Base-by-base conservation (phyloP, 2,329 filamentous ascomycete genomes). In the Hypomyces rosellus region DNA sequence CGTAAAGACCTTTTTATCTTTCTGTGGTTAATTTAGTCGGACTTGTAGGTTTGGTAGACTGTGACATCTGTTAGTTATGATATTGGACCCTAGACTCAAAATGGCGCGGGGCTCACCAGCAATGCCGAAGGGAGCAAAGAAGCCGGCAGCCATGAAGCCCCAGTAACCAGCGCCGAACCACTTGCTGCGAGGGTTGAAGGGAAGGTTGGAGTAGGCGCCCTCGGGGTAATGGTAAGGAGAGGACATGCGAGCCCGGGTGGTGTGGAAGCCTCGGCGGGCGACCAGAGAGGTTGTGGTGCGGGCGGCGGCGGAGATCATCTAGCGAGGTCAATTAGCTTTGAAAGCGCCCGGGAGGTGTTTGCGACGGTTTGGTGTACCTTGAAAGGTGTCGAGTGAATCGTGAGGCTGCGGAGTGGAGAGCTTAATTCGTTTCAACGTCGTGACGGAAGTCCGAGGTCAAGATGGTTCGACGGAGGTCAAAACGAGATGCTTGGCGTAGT, bases 221-320 rank as follows among this genome's bases (percentile, higher is more conserved):
- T 97, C 92, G 63, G 92, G 86, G 79, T 99, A 99, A 81, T 99
- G 93, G 85, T 95, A 96, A 58, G 91, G 91, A 69, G 89, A 95
- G 64, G 79, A 82, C 69, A 95, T 76, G 72, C 88, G 89, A 69
- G 86, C 74, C 67, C 89, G 88, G 70, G 92, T 95, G 66, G 89
- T 84, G 73, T 90, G 86, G 86, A 99, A 96, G 76, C 86, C 89
- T 73, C 93, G 91, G 77, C 90, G 89, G 80, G 85, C 81, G 75
- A 90, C 78, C 68, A 84, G 71, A 59, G 80, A 75, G 67, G 84
- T 82, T 69, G 85, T 82, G 70, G 77, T 79, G 68, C 81, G 80
- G 65, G 74, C 64, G 64, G 74, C 78, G 73, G 82, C 79, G 74
- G 89, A 81, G 72, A 93, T 77, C 90, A 96, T 96, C 88, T 95